phyloP scores from a whole-genome alignment of 176 grass and related monocot genomes.

The Pontederia crassipes region DNA sequence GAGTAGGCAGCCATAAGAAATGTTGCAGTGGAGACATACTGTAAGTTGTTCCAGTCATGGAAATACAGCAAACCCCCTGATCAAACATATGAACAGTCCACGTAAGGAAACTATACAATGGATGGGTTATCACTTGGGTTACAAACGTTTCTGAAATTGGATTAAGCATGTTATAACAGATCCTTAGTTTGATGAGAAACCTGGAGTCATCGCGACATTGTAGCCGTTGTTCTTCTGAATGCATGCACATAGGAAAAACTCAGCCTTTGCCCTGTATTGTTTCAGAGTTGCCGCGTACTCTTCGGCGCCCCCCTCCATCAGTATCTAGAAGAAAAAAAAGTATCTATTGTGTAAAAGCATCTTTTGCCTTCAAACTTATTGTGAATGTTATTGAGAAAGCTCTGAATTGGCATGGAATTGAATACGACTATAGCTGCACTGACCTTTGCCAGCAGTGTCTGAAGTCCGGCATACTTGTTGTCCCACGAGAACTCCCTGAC shows the following conservation, averaged over 20 bases:
- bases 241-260: conserved; percentile 91
- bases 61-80: conserved; percentile 54
- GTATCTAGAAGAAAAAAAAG: conserved; percentile 13
- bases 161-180: background rate
- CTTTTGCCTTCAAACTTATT: too few species aligned
- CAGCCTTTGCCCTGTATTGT: conserved; percentile 83
- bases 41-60: conserved; percentile 88
- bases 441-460: conserved; percentile 80
- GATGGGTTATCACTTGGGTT: background rate
- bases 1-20: conserved; percentile 81
- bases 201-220: conserved; percentile 59
- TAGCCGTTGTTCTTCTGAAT: conserved; percentile 80
- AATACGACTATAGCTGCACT: background rate
- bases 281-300: conserved; percentile 30
- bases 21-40: conserved; percentile 56
- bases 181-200: conserved; percentile 1
- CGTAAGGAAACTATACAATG: background rate
- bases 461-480: conserved; percentile 90
- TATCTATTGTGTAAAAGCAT: background rate
- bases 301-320: conserved; percentile 25
- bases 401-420: too few species aligned
- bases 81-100: conserved; percentile 2
- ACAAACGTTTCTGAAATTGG: background rate
- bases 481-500: conserved; percentile 89
- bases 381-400: too few species aligned